Percentiles rank a stretch among this genome's conserved stretches.
These are phyloP conservation scores for Blastobotrys indianensis DNA, from an alignment of 1,139 yeast species.

Conservation along the genomic window DNA sequence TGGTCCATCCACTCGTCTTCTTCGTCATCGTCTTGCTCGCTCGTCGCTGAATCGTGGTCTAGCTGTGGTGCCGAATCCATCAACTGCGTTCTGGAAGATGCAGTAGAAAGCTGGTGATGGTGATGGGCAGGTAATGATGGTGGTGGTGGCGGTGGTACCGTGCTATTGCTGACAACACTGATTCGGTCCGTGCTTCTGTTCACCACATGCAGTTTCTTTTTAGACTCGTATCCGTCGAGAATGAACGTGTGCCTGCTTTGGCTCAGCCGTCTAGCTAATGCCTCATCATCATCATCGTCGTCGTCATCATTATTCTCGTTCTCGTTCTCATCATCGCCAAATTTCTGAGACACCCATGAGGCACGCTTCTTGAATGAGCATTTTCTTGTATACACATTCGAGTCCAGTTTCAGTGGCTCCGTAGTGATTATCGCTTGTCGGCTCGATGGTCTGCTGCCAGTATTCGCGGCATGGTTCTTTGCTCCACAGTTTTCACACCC, in stretches of 20 bases:
- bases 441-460: not conserved
- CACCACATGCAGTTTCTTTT: slow-evolving; percentile 23
- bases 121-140: no score
- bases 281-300: no score
- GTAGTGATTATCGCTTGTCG: no score
- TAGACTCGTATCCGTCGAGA: slow-evolving; percentile 25
- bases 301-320: no score
- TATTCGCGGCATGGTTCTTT: not conserved
- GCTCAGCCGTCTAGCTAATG: not conserved
- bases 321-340: not conserved
- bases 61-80: no score
- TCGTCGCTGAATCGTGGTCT: not conserved
- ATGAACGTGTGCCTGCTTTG: slow-evolving; percentile 18
- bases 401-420: not conserved
- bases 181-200: slow-evolving; percentile 14
- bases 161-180: no score
- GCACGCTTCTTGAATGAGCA: slow-evolving; percentile 18
- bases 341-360: not conserved
- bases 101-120: no score
- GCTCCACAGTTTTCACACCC: no score
- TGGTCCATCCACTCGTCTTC: not conserved
- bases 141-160: no score
- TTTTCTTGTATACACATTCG: slow-evolving; percentile 24
- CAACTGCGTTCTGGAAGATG: no score
- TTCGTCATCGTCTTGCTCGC: not conserved